Percentiles rank a stretch among this genome's conserved stretches.
These are phyloP conservation scores for Pichia occidentalis DNA, from an alignment of 805 yeast genomes.

Conservation along the genomic window DNA sequence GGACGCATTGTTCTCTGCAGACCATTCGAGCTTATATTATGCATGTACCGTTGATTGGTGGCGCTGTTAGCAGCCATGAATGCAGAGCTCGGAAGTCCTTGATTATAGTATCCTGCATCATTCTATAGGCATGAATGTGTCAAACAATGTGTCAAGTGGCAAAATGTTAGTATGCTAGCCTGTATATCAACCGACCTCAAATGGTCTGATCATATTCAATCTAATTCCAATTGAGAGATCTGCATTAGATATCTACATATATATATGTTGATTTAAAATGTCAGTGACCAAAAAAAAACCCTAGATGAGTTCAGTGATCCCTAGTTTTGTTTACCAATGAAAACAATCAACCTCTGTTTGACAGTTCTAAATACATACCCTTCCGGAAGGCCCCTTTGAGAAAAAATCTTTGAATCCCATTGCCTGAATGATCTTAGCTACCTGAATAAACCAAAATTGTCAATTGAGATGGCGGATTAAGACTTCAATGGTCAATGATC, in stretches of 20 bases:
- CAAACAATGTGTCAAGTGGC: background rate
- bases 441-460: no score
- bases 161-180: conserved; percentile 7
- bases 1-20: conserved; percentile 6
- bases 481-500: no score
- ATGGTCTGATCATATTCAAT: background rate
- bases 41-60: conserved; percentile 5
- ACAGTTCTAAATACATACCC: conserved; percentile 23
- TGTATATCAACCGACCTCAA: no score
- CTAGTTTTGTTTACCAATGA: no score
- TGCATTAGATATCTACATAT: no score
- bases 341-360: no score
- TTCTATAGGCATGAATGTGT: background rate
- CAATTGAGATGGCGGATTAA: no score
- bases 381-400: conserved; percentile 24
- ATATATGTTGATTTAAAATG: no score
- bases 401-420: conserved; percentile 25
- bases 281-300: no score
- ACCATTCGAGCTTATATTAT: conserved; percentile 7
- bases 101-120: conserved; percentile 4
- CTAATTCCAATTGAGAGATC: no score
- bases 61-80: conserved; percentile 8
- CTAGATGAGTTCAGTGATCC: no score
- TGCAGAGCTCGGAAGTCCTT: conserved; percentile 6
- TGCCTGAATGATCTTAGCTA: no score